These are phyloP conservation scores for Panaeolus cyanescens DNA, from an alignment of 768 basidiomycete species.

Conservation along the genomic window DNA sequence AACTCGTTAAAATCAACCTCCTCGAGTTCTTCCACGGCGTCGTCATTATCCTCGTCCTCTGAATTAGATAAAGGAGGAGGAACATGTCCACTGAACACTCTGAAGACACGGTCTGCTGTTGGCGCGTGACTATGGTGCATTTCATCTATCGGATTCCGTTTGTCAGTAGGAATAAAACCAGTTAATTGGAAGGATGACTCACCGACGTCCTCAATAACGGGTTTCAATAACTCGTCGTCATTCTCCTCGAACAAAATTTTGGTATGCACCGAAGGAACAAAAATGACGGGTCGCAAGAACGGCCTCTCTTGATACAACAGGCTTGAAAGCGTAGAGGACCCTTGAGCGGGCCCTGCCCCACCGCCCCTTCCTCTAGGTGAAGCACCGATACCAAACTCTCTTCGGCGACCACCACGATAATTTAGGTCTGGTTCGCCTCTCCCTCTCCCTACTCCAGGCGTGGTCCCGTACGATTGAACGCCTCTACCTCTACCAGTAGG, in stretches of 20 bases:
- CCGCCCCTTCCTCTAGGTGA: constrained; percentile 28
- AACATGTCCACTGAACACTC: constrained; percentile 52
- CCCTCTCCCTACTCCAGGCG: constrained; percentile 14
- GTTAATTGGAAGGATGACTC: constrained; percentile 20
- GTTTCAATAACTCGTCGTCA: constrained; percentile 63
- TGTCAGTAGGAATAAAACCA: constrained; percentile 2
- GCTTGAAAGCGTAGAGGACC: constrained; percentile 52
- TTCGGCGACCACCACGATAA: constrained; percentile 22
- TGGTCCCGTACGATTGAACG: constrained; percentile 23
- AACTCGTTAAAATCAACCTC: constrained; percentile 72
- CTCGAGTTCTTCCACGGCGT: constrained; percentile 42
- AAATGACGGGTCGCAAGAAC: constrained; percentile 64
- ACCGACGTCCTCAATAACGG: constrained; percentile 56
- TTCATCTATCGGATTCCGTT: constrained; percentile 35
- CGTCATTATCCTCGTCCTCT: constrained; percentile 28
- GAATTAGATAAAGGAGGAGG: constrained; percentile 25
- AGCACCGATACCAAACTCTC: constrained; percentile 26
- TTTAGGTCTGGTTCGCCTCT: constrained; percentile 21
- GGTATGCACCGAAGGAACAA: constrained; percentile 61
- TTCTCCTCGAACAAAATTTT: constrained; percentile 55
- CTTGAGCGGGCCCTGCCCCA: constrained; percentile 26
- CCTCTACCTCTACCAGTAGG: constrained; percentile 22
- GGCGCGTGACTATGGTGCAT: constrained; percentile 59
- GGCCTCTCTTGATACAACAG: constrained; percentile 61
- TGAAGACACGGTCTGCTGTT: constrained; percentile 68